Conservation (phyloP, 176 grass and related monocot species). For the Metroxylon sagu region DNA sequence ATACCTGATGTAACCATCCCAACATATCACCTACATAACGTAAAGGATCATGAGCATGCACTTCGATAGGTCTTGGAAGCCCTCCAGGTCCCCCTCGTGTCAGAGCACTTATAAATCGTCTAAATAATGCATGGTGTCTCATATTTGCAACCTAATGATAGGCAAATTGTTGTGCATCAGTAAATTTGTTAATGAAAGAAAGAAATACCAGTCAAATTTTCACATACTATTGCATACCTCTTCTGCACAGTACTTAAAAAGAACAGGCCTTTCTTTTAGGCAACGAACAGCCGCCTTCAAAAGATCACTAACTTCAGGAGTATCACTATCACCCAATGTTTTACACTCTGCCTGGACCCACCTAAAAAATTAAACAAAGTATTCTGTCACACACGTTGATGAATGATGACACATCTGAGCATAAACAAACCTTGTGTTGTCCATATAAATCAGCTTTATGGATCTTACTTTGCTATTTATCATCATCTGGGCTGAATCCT, state of each 20-base stretch:
- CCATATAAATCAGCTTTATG: too few species aligned
- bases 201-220: conserved; percentile 13
- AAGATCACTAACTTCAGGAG: conserved; percentile 88
- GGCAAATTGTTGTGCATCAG: neutral
- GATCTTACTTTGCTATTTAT: too few species aligned
- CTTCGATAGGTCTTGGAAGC: conserved; percentile 93
- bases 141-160: conserved; percentile 83
- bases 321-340: conserved; percentile 87
- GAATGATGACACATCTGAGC: too few species aligned
- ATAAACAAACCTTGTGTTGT: too few species aligned
- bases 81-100: conserved; percentile 93
- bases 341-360: conserved; percentile 99
- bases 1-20: conserved; percentile 96
- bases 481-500: too few species aligned
- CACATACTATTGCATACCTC: conserved; percentile 45
- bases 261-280: conserved; percentile 90
- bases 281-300: conserved; percentile 77
- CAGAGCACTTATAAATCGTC: conserved; percentile 96
- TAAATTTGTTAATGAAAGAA: conserved; percentile 3
- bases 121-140: conserved; percentile 96
- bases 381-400: neutral
- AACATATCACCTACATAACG: conserved; percentile 97
- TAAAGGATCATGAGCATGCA: conserved; percentile 99
- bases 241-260: conserved; percentile 97
- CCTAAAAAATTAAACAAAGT: conserved; percentile 24